Evolutionary conservation across 345 rosid genomes (phyloP), one percentile per base, ranked within the genome.

Genomic region (Melastoma malabathricum): DNA sequence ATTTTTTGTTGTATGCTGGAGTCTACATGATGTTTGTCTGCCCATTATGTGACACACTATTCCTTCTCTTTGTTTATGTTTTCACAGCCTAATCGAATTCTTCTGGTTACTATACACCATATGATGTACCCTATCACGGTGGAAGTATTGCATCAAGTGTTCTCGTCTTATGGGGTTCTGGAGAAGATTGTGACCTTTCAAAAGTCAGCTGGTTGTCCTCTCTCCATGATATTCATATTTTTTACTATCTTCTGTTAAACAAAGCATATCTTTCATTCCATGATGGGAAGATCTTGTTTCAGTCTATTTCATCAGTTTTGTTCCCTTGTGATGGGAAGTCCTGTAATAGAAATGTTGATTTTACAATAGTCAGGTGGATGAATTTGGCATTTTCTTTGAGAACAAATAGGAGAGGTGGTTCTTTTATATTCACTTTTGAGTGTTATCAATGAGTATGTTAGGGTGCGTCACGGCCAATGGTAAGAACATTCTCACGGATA

Each of bases 101-200:
- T 73, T 29, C 59, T 73, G 66, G 62, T 73, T 18, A 74, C 79
- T 46, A 63, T 74, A 47, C 79, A 74, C 68, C 76, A 59, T 52
- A 71, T 74, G 79, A 63, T 71, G 60, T 74, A 74, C 53, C 79
- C 79, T 58, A 74, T 74, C 50, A 74, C 79, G 2, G 79, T 74
- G 71, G 79, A 74, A 34, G 79, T 74, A 62, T 73, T 74, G 49
- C 79, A 74, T 43, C 79, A 64, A 71, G 79, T 74, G 15, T 74
- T 74, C 59, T 74, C 73, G 57, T 70, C 76, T 54, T 55, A 59
- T 70, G 79, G 79, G 62, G 65, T 55, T 68, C 73, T 74, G 61
- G 79, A 74, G 70, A 74, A 74, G 73, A 68, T 74, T 43, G 79
- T 74, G 51, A 74, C 79, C 2, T 74, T 74, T 63, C 79, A 74